Evolutionary conservation across 2,329 filamentous ascomycete species (phyloP).

Genomic region (Bipolaris victoriae): DNA sequence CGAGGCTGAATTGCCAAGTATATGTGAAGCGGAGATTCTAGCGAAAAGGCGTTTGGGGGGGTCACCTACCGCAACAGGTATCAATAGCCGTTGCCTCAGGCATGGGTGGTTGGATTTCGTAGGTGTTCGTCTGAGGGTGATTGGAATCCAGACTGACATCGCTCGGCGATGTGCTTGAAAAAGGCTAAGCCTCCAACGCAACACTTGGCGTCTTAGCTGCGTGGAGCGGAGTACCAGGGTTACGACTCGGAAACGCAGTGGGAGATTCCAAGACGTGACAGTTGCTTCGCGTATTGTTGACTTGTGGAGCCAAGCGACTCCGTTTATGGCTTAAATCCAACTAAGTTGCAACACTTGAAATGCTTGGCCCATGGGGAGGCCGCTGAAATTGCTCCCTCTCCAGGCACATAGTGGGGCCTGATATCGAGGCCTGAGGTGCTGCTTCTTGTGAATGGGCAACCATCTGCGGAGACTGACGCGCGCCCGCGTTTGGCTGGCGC

Average conservation of each 20-base stretch:
- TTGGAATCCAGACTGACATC: slow-evolving; percentile 16
- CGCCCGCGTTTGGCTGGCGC: slow-evolving; percentile 26
- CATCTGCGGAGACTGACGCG: slow-evolving; percentile 27
- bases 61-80: slow-evolving; percentile 22
- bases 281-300: slow-evolving; percentile 27
- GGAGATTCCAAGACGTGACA: slow-evolving; percentile 25
- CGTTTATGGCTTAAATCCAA: slow-evolving; percentile 26
- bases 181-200: slow-evolving; percentile 38
- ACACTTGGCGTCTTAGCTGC: slow-evolving; percentile 36
- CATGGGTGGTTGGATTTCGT: slow-evolving; percentile 24
- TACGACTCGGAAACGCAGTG: slow-evolving; percentile 16
- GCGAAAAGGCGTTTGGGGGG: slow-evolving; percentile 10
- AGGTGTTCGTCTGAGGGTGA: slow-evolving; percentile 27
- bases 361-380: slow-evolving; percentile 26
- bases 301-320: slow-evolving; percentile 22
- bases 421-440: slow-evolving; percentile 14
- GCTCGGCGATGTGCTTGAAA: slow-evolving; percentile 38
- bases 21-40: slow-evolving; percentile 6
- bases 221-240: slow-evolving; percentile 18
- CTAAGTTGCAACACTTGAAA: slow-evolving; percentile 39
- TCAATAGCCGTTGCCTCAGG: slow-evolving; percentile 22
- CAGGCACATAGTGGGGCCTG: slow-evolving; percentile 14
- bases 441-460: slow-evolving; percentile 27
- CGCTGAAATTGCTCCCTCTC: slow-evolving; percentile 7
- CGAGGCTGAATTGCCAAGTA: slow-evolving; percentile 18